Conservation (phyloP, 1,284 basidiomycete species). For the Megacollybia platyphylla region DNA sequence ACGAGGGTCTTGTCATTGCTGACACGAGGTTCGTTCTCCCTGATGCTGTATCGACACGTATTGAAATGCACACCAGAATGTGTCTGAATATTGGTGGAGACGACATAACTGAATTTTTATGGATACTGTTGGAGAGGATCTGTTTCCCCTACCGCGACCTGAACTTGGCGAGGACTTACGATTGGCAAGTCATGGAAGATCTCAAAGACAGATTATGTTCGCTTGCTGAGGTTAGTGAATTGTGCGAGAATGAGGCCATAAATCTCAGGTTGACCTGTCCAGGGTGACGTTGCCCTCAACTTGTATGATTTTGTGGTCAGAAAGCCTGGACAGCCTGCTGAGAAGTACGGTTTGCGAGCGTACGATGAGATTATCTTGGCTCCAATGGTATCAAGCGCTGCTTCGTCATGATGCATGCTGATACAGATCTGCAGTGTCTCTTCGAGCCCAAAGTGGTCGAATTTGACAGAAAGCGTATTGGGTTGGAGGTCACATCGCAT, state of each 20-base stretch:
- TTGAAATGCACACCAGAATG: slow-evolving; percentile 39
- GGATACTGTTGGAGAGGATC: slow-evolving; percentile 70
- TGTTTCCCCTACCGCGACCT: slow-evolving; percentile 84
- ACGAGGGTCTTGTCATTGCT: slow-evolving; percentile 82
- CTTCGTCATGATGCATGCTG: background rate
- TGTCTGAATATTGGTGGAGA: slow-evolving; percentile 83
- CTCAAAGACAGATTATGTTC: slow-evolving; percentile 78
- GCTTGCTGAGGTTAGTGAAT: slow-evolving; percentile 59
- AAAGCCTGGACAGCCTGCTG: slow-evolving; percentile 60
- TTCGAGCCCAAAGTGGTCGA: slow-evolving; percentile 91
- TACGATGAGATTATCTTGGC: slow-evolving; percentile 96
- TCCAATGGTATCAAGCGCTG: slow-evolving; percentile 60
- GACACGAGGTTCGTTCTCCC: slow-evolving; percentile 65
- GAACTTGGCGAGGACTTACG: slow-evolving; percentile 64
- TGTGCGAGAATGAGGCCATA: background rate
- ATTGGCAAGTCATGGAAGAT: slow-evolving; percentile 85
- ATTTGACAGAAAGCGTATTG: slow-evolving; percentile 65
- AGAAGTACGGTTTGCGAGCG: slow-evolving; percentile 83
- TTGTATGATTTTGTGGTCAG: slow-evolving; percentile 85
- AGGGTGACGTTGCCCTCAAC: slow-evolving; percentile 82
- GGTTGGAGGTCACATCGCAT: slow-evolving; percentile 30
- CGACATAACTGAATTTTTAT: slow-evolving; percentile 85
- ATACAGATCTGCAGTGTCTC: slow-evolving; percentile 44
- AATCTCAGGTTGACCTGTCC: background rate
- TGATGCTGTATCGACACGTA: slow-evolving; percentile 2